Percentiles rank a stretch among this genome's conserved stretches.
phyloP scores from a whole-genome alignment of 108 stramenopile genomes.

The Discostella stelligeroides region DNA sequence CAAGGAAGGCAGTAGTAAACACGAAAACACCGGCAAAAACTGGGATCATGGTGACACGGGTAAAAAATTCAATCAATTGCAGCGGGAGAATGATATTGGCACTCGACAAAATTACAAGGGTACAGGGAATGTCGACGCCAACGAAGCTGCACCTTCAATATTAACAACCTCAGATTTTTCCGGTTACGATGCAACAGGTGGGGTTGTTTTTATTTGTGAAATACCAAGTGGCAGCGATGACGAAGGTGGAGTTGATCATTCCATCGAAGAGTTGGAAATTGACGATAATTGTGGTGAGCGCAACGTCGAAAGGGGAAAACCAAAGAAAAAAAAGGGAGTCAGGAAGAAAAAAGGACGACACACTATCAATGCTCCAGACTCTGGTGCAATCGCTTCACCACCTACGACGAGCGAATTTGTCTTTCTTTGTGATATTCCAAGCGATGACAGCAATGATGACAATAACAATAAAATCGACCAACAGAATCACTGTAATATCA shows the following conservation, averaged over 20 bases:
- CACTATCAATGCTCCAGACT: too few species aligned
- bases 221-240: slow-evolving; percentile 15
- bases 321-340: too few species aligned
- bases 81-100: background rate
- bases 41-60: too few species aligned
- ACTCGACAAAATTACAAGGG: too few species aligned
- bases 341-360: too few species aligned
- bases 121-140: background rate
- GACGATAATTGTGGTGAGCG: background rate
- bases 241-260: background rate
- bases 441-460: too few species aligned
- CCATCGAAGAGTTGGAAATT: background rate
- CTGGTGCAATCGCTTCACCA: too few species aligned
- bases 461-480: too few species aligned
- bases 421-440: too few species aligned
- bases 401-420: too few species aligned
- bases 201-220: slow-evolving; percentile 15
- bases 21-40: background rate
- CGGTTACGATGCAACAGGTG: background rate
- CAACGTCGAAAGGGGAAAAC: background rate
- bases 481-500: too few species aligned
- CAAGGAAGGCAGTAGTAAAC: background rate
- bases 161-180: background rate
- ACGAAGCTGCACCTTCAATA: background rate
- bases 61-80: too few species aligned